Base-by-base conservation (phyloP, 345 rosid genomes). In the Pistacia vera region DNA sequence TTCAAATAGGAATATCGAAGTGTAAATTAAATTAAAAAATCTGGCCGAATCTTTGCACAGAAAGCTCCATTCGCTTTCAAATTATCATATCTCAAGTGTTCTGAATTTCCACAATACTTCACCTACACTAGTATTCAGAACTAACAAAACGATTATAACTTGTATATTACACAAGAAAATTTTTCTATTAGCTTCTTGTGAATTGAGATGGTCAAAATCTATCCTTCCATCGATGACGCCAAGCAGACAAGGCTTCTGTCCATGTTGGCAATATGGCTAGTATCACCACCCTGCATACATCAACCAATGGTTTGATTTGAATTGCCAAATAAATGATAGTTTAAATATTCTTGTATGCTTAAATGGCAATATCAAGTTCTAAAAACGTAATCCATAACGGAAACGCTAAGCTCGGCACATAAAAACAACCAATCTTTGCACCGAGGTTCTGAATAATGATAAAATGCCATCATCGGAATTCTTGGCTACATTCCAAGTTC, bases 281-380 rank as follows among this genome's bases (percentile, higher is more conserved):
- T 22, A 66, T 55, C 20, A 22, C 65, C 44, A 38, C 16, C 77
- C 71, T 66, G 63, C 77, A 25, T n/a, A 8, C 5, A 20, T 35
- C 38, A 36, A 6, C 18, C 28, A 60, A 70, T 35, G 28, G 46
- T 48, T 61, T 44, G 18, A 61, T 16, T 11, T 72, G 18, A 61
- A 28, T 30, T 9, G 58, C 8, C 52, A 28, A 41, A 25, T 49
- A 58, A 9, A 28, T 22, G 14, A 30, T 17, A 61, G 22, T 0
- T 8, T 11, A 72, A 10, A 3, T 14, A 25, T n/a, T 41, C 4
- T 8, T 14, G 4, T 22, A 25, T 6, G n/a, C 62, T 9, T 58
- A 7, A 5, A 44, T 25, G 16, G 35, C 8, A 41, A 58, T 44
- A 41, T 17, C 25, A 22, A 72, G 57, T 28, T 58, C 58, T 57